Evolutionary conservation across 2,329 filamentous ascomycete species (phyloP).

Genomic region (Neonectria punicea): DNA sequence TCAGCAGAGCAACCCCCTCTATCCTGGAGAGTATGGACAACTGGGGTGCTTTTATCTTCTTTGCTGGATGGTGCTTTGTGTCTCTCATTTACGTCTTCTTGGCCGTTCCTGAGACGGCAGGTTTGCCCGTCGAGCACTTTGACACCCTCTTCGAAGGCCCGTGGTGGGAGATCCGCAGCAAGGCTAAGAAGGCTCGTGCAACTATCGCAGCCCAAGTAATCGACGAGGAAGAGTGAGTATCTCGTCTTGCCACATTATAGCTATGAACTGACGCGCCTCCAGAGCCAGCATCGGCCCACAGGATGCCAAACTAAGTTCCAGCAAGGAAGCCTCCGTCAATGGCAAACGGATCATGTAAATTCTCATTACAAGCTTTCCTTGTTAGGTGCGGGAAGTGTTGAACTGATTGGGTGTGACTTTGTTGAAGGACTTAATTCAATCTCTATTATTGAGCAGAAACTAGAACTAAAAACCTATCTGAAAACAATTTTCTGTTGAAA

Average conservation of each 20-base stretch:
- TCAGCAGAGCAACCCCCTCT: constrained; percentile 48
- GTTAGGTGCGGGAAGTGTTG: background rate
- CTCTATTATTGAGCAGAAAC: no score
- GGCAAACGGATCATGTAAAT: background rate
- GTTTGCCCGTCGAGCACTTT: constrained; percentile 52
- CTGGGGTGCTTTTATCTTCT: constrained; percentile 53
- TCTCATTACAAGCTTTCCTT: background rate
- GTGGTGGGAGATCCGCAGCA: constrained; percentile 30
- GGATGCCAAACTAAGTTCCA: background rate
- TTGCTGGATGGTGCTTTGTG: constrained; percentile 50
- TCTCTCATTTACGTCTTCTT: constrained; percentile 52
- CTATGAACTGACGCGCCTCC: background rate
- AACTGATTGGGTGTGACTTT: background rate
- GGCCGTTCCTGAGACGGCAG: constrained; percentile 52
- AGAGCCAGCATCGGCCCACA: constrained; percentile 16
- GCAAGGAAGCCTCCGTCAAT: background rate
- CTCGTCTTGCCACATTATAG: background rate
- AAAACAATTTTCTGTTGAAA: no score
- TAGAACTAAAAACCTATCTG: no score
- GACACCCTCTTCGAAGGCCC: constrained; percentile 48
- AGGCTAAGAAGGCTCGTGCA: constrained; percentile 15
- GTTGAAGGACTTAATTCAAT: no score
- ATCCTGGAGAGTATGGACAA: constrained; percentile 48
- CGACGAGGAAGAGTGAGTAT: constrained; percentile 24
- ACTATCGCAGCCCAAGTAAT: constrained; percentile 12